phyloP scores from a whole-genome alignment of 2,329 filamentous ascomycete species.

The Cladosporium sp. region DNA sequence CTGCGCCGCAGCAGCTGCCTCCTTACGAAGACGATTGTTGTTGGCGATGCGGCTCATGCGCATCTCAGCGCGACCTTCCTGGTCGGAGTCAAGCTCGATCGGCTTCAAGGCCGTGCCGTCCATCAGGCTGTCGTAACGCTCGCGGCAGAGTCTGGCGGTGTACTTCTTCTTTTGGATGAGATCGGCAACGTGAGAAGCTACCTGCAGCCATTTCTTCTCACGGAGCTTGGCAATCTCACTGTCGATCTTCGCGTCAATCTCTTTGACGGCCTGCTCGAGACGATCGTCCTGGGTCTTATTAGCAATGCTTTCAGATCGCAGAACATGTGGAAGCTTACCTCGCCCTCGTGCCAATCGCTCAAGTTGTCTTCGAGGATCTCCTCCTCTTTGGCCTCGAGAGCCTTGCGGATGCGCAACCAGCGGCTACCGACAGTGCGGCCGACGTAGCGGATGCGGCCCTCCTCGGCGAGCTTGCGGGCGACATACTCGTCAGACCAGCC shows the following conservation, averaged over 20 bases:
- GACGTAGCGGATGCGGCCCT: constrained; percentile 42
- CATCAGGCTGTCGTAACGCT: constrained; percentile 39
- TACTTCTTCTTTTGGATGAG: constrained; percentile 24
- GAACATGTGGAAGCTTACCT: constrained; percentile 34
- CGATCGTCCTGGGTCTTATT: constrained; percentile 37
- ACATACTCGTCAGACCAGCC: constrained; percentile 44
- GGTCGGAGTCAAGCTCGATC: constrained; percentile 40
- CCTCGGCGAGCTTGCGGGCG: constrained; percentile 36
- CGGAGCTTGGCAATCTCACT: constrained; percentile 37
- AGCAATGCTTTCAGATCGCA: background rate
- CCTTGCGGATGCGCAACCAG: constrained; percentile 42
- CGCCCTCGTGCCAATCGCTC: constrained; percentile 47
- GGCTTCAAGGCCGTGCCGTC: constrained; percentile 44
- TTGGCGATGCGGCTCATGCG: constrained; percentile 25
- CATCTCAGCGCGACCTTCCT: constrained; percentile 34
- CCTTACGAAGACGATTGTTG: constrained; percentile 23
- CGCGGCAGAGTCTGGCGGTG: constrained; percentile 41
- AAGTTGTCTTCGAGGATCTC: constrained; percentile 43
- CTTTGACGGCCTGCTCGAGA: constrained; percentile 38
- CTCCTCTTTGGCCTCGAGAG: constrained; percentile 41
- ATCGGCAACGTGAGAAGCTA: constrained; percentile 37
- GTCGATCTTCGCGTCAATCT: constrained; percentile 41
- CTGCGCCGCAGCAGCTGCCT: constrained; percentile 16
- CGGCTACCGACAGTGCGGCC: constrained; percentile 47
- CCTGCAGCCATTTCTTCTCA: constrained; percentile 39